phyloP scores from a whole-genome alignment of 73 alveolate genomes.

The Paramecium octaurelia region DNA sequence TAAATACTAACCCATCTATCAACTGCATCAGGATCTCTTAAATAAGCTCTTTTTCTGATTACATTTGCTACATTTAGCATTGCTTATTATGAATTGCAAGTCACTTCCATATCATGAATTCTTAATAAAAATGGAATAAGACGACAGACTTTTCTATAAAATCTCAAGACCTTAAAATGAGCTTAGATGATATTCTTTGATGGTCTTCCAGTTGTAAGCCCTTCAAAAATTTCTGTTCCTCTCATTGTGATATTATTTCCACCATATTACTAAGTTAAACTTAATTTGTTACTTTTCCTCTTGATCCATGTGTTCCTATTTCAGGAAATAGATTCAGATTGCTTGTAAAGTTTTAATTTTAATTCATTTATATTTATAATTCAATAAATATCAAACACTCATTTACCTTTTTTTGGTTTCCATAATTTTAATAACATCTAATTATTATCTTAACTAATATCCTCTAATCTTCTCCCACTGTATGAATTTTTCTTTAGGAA shows the following conservation, averaged over 20 bases:
- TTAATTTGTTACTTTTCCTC: not conserved
- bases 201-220: constrained; percentile 38
- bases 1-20: not conserved
- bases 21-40: constrained; percentile 48
- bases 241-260: constrained; percentile 60
- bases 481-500: not conserved
- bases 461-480: constrained; percentile 18
- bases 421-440: not conserved
- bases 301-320: not conserved
- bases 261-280: not conserved
- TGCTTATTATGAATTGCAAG: constrained; percentile 50
- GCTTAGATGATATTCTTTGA: constrained; percentile 50
- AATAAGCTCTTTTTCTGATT: constrained; percentile 29
- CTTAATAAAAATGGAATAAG: constrained; percentile 52
- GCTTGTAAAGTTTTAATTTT: not conserved
- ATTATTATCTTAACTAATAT: not conserved
- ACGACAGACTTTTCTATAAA: constrained; percentile 57
- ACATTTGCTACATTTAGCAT: constrained; percentile 56
- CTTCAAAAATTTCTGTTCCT: constrained; percentile 41
- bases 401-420: not conserved
- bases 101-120: constrained; percentile 51
- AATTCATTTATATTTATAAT: not conserved
- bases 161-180: constrained; percentile 30
- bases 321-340: not conserved
- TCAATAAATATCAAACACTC: not conserved